Evolutionary conservation across 345 rosid species (phyloP).

Genomic region (Lenwebbia sp.): DNA sequence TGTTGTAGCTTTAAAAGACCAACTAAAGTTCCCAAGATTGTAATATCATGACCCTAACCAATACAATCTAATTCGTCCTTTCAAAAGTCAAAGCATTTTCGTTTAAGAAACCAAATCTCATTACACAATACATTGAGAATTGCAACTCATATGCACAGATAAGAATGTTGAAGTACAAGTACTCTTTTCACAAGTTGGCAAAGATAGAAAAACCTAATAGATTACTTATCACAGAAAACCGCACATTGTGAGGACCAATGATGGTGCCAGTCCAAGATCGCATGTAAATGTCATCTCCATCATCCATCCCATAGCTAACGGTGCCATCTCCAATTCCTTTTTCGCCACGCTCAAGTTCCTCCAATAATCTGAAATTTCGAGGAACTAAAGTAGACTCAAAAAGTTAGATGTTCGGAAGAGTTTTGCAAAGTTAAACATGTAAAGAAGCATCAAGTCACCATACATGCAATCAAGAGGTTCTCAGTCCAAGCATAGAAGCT

Average conservation of each 20-base stretch:
- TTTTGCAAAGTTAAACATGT: neutral
- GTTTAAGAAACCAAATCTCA: neutral
- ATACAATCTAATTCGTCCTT: neutral
- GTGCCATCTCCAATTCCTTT: conserved; percentile 7
- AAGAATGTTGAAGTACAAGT: neutral
- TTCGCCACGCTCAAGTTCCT: conserved; percentile 9
- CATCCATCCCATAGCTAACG: conserved; percentile 5
- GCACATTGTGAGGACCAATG: conserved; percentile 7
- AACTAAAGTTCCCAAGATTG: neutral
- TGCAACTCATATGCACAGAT: neutral
- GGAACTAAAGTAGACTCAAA: neutral
- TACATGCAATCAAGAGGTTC: neutral
- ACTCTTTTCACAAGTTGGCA: neutral
- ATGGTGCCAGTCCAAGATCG: conserved; percentile 7
- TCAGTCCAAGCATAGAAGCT: neutral
- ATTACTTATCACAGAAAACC: neutral
- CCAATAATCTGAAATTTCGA: conserved; percentile 4
- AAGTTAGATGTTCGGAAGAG: neutral
- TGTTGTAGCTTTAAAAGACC: neutral
- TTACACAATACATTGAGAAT: neutral
- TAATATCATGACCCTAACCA: neutral
- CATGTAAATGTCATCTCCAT: conserved; percentile 5
- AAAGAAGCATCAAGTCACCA: neutral
- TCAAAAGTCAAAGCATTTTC: neutral
- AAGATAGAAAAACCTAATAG: neutral